Evolutionary conservation across 1,284 basidiomycete genomes (phyloP).

Genomic region (Cryptococcus sp.): DNA sequence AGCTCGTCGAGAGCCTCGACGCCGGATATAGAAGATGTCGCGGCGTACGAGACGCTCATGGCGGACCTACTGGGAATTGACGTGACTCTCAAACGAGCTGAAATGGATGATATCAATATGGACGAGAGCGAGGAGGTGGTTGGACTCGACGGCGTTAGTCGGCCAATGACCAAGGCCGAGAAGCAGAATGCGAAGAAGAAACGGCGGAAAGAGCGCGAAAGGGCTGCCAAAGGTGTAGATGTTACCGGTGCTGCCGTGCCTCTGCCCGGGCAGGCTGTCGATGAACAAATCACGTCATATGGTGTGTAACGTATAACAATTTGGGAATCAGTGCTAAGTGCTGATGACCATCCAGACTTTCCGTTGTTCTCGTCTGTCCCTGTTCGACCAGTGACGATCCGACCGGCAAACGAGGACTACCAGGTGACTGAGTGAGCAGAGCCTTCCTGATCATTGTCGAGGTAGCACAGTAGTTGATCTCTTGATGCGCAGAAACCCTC

Average conservation of each 20-base stretch:
- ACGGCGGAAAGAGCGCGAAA: slow-evolving; percentile 44
- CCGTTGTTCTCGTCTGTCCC: slow-evolving; percentile 37
- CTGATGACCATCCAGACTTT: slow-evolving; percentile 26
- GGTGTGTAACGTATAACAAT: background rate
- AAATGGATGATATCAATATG: slow-evolving; percentile 5
- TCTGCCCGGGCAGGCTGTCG: slow-evolving; percentile 10
- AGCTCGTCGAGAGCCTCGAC: slow-evolving; percentile 9
- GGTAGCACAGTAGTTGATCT: background rate
- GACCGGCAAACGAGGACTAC: slow-evolving; percentile 26
- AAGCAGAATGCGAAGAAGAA: slow-evolving; percentile 52
- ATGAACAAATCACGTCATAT: background rate
- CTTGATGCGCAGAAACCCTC: slow-evolving; percentile 14
- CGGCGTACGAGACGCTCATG: slow-evolving; percentile 32
- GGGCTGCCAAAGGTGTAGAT: slow-evolving; percentile 17
- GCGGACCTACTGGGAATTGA: slow-evolving; percentile 10
- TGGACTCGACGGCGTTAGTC: background rate
- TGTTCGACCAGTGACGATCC: slow-evolving; percentile 21
- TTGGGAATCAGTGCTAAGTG: background rate
- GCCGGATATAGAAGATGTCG: slow-evolving; percentile 23
- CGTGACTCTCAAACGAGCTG: background rate
- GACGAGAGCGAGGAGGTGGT: slow-evolving; percentile 18
- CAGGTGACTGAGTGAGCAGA: slow-evolving; percentile 22
- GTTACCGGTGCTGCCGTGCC: slow-evolving; percentile 6
- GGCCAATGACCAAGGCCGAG: slow-evolving; percentile 47
- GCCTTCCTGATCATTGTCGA: background rate